phyloP scores from a whole-genome alignment of 257 asterid species.

The Linderniella brevidens region DNA sequence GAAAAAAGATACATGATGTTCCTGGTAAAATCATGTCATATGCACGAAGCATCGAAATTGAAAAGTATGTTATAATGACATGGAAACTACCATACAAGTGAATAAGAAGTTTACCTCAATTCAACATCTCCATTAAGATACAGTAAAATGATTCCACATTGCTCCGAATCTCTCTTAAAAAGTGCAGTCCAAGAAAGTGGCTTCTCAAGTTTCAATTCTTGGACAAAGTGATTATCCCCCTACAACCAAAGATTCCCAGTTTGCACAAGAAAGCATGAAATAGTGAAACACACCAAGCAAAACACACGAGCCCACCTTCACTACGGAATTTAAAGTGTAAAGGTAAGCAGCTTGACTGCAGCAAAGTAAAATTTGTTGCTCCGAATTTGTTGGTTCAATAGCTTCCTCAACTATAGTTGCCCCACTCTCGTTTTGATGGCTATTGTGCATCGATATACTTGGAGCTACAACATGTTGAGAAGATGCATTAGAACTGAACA shows the following conservation, averaged over 20 bases:
- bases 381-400: slow-evolving; percentile 15
- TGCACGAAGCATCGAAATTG: too few species aligned
- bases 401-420: slow-evolving; percentile 17
- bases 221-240: slow-evolving; percentile 35
- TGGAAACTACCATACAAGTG: background rate
- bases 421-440: slow-evolving; percentile 17
- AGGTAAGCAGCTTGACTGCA: slow-evolving; percentile 50
- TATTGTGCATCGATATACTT: slow-evolving; percentile 15
- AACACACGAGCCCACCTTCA: slow-evolving; percentile 37
- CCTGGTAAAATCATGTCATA: too few species aligned
- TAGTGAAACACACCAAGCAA: slow-evolving; percentile 3
- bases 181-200: slow-evolving; percentile 76
- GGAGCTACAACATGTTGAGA: slow-evolving; percentile 24
- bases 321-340: slow-evolving; percentile 32
- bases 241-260: slow-evolving; percentile 16
- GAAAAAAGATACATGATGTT: too few species aligned
- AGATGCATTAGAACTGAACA: slow-evolving; percentile 11
- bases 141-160: slow-evolving; percentile 37
- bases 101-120: slow-evolving; percentile 34
- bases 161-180: slow-evolving; percentile 35
- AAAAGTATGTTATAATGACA: background rate
- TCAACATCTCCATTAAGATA: slow-evolving; percentile 79
- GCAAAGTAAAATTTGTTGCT: slow-evolving; percentile 42
- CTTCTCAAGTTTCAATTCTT: slow-evolving; percentile 45
- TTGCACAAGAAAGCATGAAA: slow-evolving; percentile 14